Conservation (phyloP, 2,329 filamentous ascomycete species). For the Stenocarpella maydis region DNA sequence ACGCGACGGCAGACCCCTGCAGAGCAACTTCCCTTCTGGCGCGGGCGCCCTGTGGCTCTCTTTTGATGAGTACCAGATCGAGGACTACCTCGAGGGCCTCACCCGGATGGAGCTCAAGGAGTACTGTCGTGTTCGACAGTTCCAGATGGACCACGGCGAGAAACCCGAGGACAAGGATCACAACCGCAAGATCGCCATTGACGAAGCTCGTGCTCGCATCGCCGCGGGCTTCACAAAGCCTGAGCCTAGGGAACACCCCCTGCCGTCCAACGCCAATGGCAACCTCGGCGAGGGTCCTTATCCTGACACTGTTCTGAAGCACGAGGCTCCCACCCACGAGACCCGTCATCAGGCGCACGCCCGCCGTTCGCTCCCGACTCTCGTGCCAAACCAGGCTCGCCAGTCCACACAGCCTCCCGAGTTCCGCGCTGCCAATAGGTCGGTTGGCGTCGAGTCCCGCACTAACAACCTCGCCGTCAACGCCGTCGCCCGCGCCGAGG, state of each 20-base stretch:
- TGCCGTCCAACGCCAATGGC: constrained; percentile 32
- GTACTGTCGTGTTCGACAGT: constrained; percentile 68
- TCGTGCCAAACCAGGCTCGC: constrained; percentile 44
- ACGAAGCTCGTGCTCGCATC: constrained; percentile 56
- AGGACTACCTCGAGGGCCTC: constrained; percentile 61
- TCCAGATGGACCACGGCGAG: constrained; percentile 64
- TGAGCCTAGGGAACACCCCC: constrained; percentile 34
- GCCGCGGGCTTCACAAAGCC: constrained; percentile 43
- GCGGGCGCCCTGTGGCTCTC: constrained; percentile 69
- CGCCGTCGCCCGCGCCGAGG: constrained; percentile 61
- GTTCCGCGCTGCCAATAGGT: constrained; percentile 47
- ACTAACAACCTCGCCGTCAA: constrained; percentile 59
- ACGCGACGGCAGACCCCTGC: constrained; percentile 64
- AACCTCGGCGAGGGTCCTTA: constrained; percentile 29
- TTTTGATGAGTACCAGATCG: constrained; percentile 68
- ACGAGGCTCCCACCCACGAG: constrained; percentile 45
- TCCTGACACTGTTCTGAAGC: constrained; percentile 20
- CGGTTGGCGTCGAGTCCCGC: constrained; percentile 44
- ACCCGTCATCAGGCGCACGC: constrained; percentile 56
- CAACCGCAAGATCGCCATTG: constrained; percentile 62
- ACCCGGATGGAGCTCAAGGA: constrained; percentile 67
- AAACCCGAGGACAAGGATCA: constrained; percentile 52
- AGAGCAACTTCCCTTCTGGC: constrained; percentile 68
- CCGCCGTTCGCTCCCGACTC: constrained; percentile 39
- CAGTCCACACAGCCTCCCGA: constrained; percentile 46